Evolutionary conservation across 345 rosid genomes (phyloP), one percentile per base, ranked within the genome.

Genomic region (Psidium guajava): DNA sequence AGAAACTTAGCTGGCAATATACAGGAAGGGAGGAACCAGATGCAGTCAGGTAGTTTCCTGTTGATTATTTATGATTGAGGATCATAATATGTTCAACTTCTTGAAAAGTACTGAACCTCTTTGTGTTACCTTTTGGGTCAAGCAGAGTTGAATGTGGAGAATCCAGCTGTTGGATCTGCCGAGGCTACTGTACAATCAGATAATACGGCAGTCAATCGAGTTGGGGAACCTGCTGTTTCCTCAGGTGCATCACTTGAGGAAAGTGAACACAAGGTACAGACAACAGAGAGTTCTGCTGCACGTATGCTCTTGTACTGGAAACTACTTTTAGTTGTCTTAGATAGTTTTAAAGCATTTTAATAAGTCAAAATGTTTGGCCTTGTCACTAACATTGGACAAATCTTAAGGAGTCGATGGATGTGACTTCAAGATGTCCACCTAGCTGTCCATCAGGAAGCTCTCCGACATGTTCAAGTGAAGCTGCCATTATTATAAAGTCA

Each of bases 21-120:
- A 85, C 94, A 88, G 85, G 95, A 93, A 88, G 91, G 90, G 86
- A 91, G 90, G 86, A 91, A 56, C 88, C 94, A 75, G 88, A 85
- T 73, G 86, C 88, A 89, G 52, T 84, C 94, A 54, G 96, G 99
- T 95, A 88, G 84, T 52, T 89, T 54, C 81, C 58, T 75, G 47
- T 59, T 74, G 51, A 75, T 75, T 54, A 69, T 69, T 18, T 32
- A 69, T 25, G 40, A 36, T 36, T 18, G 80, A 69, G 24, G 47
- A 21, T 18, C 47, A 69, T 32, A 69, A 73, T 77, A 61, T 16
- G 1, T 47, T 59, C 32, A 40, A 77, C 28, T 64, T 82, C 42
- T 73, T 57, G 42, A 27, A 24, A 74, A 36, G 36, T 88, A 74
- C 85, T 86, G 74, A 44, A 47, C 64, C 61, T 87, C 20, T 82